Conservation (phyloP, 2,329 filamentous ascomycete genomes). For the Nemania sp. region DNA sequence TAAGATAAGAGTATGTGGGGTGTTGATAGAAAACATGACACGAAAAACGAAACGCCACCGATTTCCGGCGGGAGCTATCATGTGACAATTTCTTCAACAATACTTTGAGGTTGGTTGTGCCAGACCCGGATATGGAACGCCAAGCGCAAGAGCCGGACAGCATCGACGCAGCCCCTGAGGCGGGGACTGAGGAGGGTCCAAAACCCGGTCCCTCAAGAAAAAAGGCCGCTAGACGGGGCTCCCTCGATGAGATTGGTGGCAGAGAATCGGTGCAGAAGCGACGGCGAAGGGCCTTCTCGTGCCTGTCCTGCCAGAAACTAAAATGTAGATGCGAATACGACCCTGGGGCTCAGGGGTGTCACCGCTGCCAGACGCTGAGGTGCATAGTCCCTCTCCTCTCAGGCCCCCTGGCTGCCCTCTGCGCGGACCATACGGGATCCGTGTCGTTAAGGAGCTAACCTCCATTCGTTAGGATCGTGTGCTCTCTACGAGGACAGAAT, state of each 20-base stretch:
- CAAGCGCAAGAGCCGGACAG: slow-evolving; percentile 5
- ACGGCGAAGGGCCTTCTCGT: slow-evolving; percentile 38
- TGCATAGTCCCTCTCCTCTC: slow-evolving; percentile 15
- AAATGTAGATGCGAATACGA: slow-evolving; percentile 41
- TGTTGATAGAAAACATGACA: too few relatives aligned
- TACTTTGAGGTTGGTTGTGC: neutral
- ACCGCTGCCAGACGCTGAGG: slow-evolving; percentile 40
- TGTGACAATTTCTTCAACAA: neutral
- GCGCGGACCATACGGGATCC: neutral
- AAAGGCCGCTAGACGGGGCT: slow-evolving; percentile 24
- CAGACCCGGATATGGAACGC: neutral
- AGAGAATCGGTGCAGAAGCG: slow-evolving; percentile 30
- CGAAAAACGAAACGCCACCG: slow-evolving; percentile 21
- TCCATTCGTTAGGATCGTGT: slow-evolving; percentile 31
- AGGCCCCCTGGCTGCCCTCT: neutral
- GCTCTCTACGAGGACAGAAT: slow-evolving; percentile 34
- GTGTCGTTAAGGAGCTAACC: slow-evolving; percentile 8
- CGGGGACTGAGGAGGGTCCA: slow-evolving; percentile 9
- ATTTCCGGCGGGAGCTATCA: slow-evolving; percentile 30
- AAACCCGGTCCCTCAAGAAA: slow-evolving; percentile 13
- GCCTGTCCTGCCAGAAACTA: slow-evolving; percentile 38
- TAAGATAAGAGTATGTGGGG: neutral
- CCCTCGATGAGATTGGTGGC: slow-evolving; percentile 14
- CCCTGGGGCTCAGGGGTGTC: slow-evolving; percentile 35
- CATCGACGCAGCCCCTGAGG: neutral